A percentile compares a stretch with the other conserved stretches of the same genome.
phyloP scores from a whole-genome alignment of 202 grass and related monocot species.

The Schoenoplectus triqueter region DNA sequence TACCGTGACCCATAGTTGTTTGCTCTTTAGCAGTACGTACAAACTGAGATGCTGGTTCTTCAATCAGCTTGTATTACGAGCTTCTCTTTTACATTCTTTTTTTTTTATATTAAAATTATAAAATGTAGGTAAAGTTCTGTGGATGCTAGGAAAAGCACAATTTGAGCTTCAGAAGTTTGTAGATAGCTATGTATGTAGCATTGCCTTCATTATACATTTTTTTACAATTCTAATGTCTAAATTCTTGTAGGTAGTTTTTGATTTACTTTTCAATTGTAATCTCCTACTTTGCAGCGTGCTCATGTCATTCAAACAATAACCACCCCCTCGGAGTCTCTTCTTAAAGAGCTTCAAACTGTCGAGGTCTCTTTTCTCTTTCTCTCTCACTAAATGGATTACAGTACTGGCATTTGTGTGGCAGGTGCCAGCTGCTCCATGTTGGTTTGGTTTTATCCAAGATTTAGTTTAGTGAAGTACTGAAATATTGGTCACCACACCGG shows the following conservation, averaged over 20 bases:
- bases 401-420: neutral
- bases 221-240: conserved; percentile 16
- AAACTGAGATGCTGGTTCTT: too few relatives aligned
- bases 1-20: neutral
- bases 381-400: neutral
- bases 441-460: neutral
- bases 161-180: conserved; percentile 98
- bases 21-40: too few relatives aligned
- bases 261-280: conserved; percentile 40
- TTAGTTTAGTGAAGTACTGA: neutral
- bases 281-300: conserved; percentile 60
- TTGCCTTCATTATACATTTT: conserved; percentile 36
- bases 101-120: conserved; percentile 32
- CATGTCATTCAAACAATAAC: conserved; percentile 95
- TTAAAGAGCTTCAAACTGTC: conserved; percentile 95
- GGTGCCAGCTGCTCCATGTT: neutral
- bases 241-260: conserved; percentile 29
- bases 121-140: conserved; percentile 75
- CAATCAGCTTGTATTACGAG: too few relatives aligned
- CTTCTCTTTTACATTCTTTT: conserved; percentile 27
- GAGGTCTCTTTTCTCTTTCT: conserved; percentile 59
- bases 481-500: neutral
- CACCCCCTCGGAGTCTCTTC: conserved; percentile 85
- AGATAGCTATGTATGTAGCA: conserved; percentile 93
- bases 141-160: conserved; percentile 88